Conservation (phyloP, 1,139 yeast species). For the Kodamaea anthophila region DNA sequence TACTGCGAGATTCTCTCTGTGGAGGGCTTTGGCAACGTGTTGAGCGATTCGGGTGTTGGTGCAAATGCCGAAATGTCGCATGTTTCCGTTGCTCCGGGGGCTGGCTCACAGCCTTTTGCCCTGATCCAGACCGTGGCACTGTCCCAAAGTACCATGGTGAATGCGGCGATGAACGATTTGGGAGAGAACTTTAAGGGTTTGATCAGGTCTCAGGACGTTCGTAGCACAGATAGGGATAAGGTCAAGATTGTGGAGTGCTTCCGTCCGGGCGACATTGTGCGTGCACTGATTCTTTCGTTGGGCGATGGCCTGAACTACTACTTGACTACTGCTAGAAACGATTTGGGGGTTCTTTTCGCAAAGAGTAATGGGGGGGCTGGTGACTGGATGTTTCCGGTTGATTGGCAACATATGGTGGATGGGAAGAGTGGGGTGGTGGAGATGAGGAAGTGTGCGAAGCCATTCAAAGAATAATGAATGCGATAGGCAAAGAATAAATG, state of each 20-base stretch:
- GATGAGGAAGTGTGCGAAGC: slow-evolving; percentile 88
- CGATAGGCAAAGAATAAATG: too few relatives aligned
- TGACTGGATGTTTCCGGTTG: slow-evolving; percentile 78
- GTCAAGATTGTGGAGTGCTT: slow-evolving; percentile 75
- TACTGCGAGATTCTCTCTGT: slow-evolving; percentile 78
- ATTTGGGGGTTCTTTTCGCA: slow-evolving; percentile 91
- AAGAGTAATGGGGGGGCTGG: slow-evolving; percentile 66
- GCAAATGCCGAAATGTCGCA: slow-evolving; percentile 49
- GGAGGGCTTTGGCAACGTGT: slow-evolving; percentile 55
- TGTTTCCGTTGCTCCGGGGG: slow-evolving; percentile 35
- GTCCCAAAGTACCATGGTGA: slow-evolving; percentile 25
- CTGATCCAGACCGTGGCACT: slow-evolving; percentile 44
- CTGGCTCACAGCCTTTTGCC: slow-evolving; percentile 45
- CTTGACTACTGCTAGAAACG: slow-evolving; percentile 83
- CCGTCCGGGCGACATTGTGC: slow-evolving; percentile 87
- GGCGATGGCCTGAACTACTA: slow-evolving; percentile 95
- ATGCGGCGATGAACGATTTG: slow-evolving; percentile 52
- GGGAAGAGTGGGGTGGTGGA: slow-evolving; percentile 70
- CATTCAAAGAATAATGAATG: slow-evolving; percentile 36
- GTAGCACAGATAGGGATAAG: slow-evolving; percentile 87
- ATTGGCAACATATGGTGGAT: slow-evolving; percentile 94
- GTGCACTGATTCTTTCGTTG: slow-evolving; percentile 74
- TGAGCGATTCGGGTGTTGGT: slow-evolving; percentile 63
- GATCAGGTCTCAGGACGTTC: slow-evolving; percentile 79
- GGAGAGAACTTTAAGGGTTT: slow-evolving; percentile 93